A percentile compares a stretch with the other conserved stretches of the same genome.
Conservation (phyloP, 2,329 filamentous ascomycete species). For the Verticillium zaregamsianum region DNA sequence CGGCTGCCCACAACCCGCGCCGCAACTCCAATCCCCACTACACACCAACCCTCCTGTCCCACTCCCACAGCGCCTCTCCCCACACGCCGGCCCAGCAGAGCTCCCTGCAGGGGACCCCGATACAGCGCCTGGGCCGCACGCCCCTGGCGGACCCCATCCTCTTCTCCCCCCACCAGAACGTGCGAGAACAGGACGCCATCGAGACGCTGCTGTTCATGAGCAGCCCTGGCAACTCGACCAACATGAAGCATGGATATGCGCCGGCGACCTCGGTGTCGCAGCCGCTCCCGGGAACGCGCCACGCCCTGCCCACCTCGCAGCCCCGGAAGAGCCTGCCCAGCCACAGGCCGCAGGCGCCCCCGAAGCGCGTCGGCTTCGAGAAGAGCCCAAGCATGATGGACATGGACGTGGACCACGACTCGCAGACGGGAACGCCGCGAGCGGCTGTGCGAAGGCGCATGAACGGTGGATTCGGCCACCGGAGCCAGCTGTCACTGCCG, state of each 20-base stretch:
- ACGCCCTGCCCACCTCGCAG: conserved; percentile 41
- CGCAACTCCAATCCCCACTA: conserved; percentile 47
- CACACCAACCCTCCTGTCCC: conserved; percentile 45
- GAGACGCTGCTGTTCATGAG: conserved; percentile 80
- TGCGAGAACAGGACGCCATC: conserved; percentile 75
- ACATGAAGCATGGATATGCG: conserved; percentile 53
- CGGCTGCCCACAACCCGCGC: conserved; percentile 35
- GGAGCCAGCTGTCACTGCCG: conserved; percentile 43
- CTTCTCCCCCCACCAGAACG: conserved; percentile 65
- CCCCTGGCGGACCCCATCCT: conserved; percentile 49
- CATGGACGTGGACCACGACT: conserved; percentile 39
- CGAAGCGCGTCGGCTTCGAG: conserved; percentile 45
- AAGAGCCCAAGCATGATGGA: conserved; percentile 36
- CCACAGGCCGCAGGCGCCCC: conserved; percentile 35
- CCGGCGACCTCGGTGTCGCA: conserved; percentile 26
- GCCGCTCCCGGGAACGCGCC: conserved; percentile 15
- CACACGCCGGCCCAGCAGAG: conserved; percentile 13
- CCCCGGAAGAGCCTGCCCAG: conserved; percentile 49
- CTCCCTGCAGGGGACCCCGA: conserved; percentile 21
- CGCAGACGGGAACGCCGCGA: conserved; percentile 29
- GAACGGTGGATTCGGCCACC: conserved; percentile 20
- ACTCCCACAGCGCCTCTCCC: conserved; percentile 43
- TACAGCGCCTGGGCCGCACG: conserved; percentile 27
- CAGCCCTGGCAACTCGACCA: conserved; percentile 67
- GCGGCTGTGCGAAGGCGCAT: conserved; percentile 17